Evolutionary conservation across 306 rosid genomes (phyloP).

Genomic region (Crotalaria pallida): DNA sequence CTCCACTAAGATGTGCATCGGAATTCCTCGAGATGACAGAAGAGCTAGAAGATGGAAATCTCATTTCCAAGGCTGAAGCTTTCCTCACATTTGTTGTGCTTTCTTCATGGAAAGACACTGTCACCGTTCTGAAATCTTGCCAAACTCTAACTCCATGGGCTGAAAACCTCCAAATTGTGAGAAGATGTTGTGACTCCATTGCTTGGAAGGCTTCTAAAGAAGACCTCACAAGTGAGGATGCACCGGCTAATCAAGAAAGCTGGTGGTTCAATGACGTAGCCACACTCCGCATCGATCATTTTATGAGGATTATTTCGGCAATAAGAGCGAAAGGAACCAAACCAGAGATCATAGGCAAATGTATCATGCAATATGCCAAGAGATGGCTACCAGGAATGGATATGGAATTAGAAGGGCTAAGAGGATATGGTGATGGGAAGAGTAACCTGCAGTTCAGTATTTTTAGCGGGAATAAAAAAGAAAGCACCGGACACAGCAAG

Average conservation of each 20-base stretch:
- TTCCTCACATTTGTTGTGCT: conserved; percentile 90
- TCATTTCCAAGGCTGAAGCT: conserved; percentile 75
- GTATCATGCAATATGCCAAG: conserved; percentile 72
- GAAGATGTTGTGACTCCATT: conserved; percentile 93
- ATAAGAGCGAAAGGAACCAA: conserved; percentile 58
- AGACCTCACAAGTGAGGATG: conserved; percentile 24
- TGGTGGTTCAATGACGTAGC: conserved; percentile 67
- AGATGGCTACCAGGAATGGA: conserved; percentile 67
- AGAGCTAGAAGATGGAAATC: conserved; percentile 80
- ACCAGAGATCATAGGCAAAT: conserved; percentile 63
- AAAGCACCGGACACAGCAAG: conserved; percentile 44
- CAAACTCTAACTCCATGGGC: conserved; percentile 86
- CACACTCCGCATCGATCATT: conserved; percentile 58
- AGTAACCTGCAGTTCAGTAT: conserved; percentile 58
- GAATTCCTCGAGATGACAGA: conserved; percentile 92
- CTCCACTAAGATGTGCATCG: conserved; percentile 84
- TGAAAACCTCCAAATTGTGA: conserved; percentile 84
- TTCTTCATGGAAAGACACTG: conserved; percentile 84
- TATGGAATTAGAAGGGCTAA: conserved; percentile 59
- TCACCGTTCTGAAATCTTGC: conserved; percentile 70
- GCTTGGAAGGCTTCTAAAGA: conserved; percentile 82
- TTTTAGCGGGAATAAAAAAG: conserved; percentile 45
- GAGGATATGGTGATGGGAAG: conserved; percentile 67
- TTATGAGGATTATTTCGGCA: conserved; percentile 61
- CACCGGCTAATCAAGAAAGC: conserved; percentile 37